Evolutionary conservation across 768 basidiomycete species (phyloP), one percentile per base, ranked within the genome.

Genomic region (Antrodiella citrinella): DNA sequence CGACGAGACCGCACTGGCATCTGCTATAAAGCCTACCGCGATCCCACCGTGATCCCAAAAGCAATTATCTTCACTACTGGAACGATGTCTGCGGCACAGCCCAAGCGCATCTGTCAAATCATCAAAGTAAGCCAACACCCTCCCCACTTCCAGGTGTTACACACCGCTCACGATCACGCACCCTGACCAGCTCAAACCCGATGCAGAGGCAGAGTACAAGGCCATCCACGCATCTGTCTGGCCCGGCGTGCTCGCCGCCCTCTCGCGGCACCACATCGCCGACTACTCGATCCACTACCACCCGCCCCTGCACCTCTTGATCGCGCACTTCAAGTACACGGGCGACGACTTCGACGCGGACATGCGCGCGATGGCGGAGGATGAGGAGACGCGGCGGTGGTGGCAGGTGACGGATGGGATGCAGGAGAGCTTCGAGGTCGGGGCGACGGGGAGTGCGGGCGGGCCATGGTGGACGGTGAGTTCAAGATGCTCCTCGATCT

Each of bases 271-370:
- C 45, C 77, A 89, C 62, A 75, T 89, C 50, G 67, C 69, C 30
- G 86, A 91, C 66, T 91, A 90, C 61, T 84, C 84, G 15, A 90
- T 90, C 63, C 73, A 84, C 57, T 75, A 86, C 59, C 77, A 81
- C 57, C 75, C 78, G 15, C 75, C 76, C 3, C 67, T 81, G 21
- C 72, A 72, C 24, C 73, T 91, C 39, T 74, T 91, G n/a, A 76
- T 89, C 53, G 86, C 86, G n/a, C 80, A 73, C 42, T 84, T 90
- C 73, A 84, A 84, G 58, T 89, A 89, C 58, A 78, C 71, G 0
- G 88, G 86, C 0, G 51, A 67, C 2, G 76, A 90, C 56, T 87
- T 77, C 35, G 78, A 75, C 39, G 68, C 54, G 12, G 87, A 89
- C 57, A 88, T 89, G 85, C 70, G 67, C 26, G 69, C 61, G 19